Evolutionary conservation across 2,329 filamentous ascomycete species (phyloP), one percentile per base, ranked within the genome.

Genomic region (Balansia obtecta): DNA sequence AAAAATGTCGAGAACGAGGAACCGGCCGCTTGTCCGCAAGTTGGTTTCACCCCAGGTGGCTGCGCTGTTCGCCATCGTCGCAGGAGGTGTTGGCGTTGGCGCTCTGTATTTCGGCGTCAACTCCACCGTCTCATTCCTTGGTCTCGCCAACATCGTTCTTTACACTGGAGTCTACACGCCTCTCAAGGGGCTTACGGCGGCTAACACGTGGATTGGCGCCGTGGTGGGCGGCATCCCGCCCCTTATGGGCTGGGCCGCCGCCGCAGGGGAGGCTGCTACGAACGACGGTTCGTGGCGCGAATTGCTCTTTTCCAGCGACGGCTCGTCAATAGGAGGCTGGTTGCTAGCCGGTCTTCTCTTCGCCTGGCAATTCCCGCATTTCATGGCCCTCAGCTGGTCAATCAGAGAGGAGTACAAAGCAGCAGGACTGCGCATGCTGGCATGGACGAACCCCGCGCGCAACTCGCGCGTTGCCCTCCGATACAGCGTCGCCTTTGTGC

Each of bases 341-440:
- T 71, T 97, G 1, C 72, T 96, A 13, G 91, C 88, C 1, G 81
- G 77, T 0, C 70, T 97, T 7, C 73, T 98, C 5, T 95, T 95
- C 57, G 85, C 89, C 12, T 98, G 93, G 93, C 91, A 98, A 64
- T 97, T 98, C 63, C 89, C 93, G 3, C 93, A 98, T 69, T 98
- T 98, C 72, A 97, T 96, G 76, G 85, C 90, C 1, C 75, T 98
- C 20, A 90, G 86, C 45, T 94, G 91, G 79, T 75, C 80, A 4
- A 95, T 97, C 53, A 77, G 88, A 18, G 83, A 94, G 9, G 93
- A 98, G 65, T 98, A 98, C 73, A 84, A 82, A 56, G 73, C 71
- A 11, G 82, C 79, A 0, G 82, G 80, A 9, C 75, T 84, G 61
- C 74, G 75, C 55, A 85, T 85, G 93, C 74, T 97, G 3, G 80